These are phyloP conservation scores for Mortierella sp. DNA, from an alignment of 371 early-diverging fungal species.

Conservation along the genomic window DNA sequence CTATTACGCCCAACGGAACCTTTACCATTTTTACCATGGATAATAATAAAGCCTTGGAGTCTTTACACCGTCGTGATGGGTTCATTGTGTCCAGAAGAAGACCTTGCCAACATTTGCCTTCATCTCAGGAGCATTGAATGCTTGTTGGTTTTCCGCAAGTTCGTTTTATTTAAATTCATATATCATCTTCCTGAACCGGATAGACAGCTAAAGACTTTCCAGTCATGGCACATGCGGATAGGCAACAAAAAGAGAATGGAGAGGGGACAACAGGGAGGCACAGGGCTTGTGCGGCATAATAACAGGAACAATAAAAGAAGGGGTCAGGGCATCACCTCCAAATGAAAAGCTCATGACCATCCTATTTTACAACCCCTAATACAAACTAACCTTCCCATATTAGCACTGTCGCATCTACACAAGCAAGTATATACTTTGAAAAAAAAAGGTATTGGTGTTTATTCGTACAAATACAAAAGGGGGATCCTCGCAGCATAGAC, in stretches of 20 bases:
- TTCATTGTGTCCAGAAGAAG: neutral
- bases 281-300: too few species aligned
- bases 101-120: too few species aligned
- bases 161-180: neutral
- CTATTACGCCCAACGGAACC: neutral
- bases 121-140: neutral
- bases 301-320: neutral
- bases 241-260: neutral
- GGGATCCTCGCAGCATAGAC: neutral
- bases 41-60: neutral
- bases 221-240: neutral
- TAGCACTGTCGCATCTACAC: neutral
- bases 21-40: neutral
- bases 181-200: too few species aligned
- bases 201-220: neutral
- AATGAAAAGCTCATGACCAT: neutral
- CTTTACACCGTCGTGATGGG: neutral
- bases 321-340: too few species aligned
- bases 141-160: neutral
- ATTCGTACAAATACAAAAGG: neutral
- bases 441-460: neutral
- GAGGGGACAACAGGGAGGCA: too few species aligned
- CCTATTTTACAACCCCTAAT: neutral
- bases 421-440: neutral
- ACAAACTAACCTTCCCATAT: neutral